These are phyloP conservation scores for Podila minutissima DNA, from an alignment of 192 early-diverging fungal genomes.

Conservation along the genomic window DNA sequence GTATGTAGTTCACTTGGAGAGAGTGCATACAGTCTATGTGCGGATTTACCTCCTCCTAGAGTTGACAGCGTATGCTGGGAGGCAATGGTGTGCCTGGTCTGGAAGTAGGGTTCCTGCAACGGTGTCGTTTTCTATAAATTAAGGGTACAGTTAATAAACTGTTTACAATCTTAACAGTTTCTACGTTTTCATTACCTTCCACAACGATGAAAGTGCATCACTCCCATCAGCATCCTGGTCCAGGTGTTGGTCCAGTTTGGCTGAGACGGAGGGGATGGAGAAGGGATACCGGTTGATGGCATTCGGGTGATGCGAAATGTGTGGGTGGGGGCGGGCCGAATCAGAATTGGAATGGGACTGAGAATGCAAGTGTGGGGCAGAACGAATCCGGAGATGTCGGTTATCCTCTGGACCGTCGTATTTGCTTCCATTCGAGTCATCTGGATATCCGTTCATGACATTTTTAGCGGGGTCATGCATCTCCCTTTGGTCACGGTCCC, in stretches of 20 bases:
- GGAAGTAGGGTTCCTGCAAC: constrained; percentile 45
- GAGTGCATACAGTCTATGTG: not conserved
- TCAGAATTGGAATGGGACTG: not conserved
- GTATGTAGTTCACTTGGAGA: not conserved
- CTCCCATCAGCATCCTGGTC: constrained; percentile 12
- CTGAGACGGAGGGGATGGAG: constrained; percentile 39
- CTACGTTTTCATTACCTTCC: constrained; percentile 29
- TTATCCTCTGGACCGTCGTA: not conserved
- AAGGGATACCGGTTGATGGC: constrained; percentile 42
- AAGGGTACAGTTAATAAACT: too few relatives aligned
- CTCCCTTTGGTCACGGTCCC: not conserved
- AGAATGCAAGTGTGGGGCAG: constrained; percentile 18
- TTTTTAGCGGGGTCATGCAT: not conserved
- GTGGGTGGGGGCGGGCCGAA: not conserved
- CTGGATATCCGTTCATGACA: not conserved
- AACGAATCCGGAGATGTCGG: constrained; percentile 23
- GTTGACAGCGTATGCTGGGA: constrained; percentile 52
- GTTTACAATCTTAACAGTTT: too few relatives aligned
- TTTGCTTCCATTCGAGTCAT: not conserved
- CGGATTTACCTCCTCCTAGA: constrained; percentile 35
- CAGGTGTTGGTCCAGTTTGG: constrained; percentile 31
- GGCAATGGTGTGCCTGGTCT: constrained; percentile 39
- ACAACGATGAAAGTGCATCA: constrained; percentile 44
- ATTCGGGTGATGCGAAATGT: constrained; percentile 37
- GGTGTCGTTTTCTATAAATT: constrained; percentile 35